Conservation (phyloP, 352 stramenopile genomes). For the Phytophthora sp. region DNA sequence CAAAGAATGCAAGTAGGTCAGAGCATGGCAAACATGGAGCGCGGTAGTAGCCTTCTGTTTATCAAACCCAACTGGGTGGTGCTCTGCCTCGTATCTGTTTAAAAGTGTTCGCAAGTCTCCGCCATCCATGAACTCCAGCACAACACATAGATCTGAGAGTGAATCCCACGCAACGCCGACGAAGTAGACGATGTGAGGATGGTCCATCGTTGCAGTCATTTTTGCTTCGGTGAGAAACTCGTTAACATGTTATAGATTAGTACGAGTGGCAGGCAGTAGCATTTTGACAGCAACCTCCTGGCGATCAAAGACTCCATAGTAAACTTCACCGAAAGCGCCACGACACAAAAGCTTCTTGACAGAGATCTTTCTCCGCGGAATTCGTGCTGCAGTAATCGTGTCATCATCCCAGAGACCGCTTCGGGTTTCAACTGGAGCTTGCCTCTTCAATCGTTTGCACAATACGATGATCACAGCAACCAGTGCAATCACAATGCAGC, state of each 20-base stretch:
- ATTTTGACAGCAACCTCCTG: conserved; percentile 55
- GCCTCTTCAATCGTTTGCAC: conserved; percentile 8
- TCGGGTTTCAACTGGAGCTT: conserved; percentile 1
- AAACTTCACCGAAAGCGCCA: conserved; percentile 47
- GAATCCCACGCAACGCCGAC: conserved; percentile 61
- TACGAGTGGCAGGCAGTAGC: conserved; percentile 18
- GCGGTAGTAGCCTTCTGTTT: conserved; percentile 30
- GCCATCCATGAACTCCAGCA: conserved; percentile 46
- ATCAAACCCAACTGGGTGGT: conserved; percentile 31
- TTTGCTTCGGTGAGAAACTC: conserved; percentile 51
- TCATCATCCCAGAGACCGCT: conserved; percentile 35
- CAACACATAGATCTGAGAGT: conserved; percentile 38
- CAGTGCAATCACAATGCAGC: conserved; percentile 1
- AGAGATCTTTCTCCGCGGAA: conserved; percentile 36
- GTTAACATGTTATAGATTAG: conserved; percentile 33
- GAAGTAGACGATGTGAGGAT: conserved; percentile 57
- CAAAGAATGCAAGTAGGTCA: conserved; percentile 16
- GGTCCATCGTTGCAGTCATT: conserved; percentile 48
- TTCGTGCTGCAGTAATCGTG: conserved; percentile 23
- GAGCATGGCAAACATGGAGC: conserved; percentile 30
- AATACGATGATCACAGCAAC: conserved; percentile 6
- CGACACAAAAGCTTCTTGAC: conserved; percentile 33
- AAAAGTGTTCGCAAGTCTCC: conserved; percentile 40
- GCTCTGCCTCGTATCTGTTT: conserved; percentile 11
- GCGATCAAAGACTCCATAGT: conserved; percentile 33